A percentile compares a stretch with the other conserved stretches of the same genome.
Conservation (phyloP, 495 filamentous ascomycete genomes). For the Tuber calosporum region DNA sequence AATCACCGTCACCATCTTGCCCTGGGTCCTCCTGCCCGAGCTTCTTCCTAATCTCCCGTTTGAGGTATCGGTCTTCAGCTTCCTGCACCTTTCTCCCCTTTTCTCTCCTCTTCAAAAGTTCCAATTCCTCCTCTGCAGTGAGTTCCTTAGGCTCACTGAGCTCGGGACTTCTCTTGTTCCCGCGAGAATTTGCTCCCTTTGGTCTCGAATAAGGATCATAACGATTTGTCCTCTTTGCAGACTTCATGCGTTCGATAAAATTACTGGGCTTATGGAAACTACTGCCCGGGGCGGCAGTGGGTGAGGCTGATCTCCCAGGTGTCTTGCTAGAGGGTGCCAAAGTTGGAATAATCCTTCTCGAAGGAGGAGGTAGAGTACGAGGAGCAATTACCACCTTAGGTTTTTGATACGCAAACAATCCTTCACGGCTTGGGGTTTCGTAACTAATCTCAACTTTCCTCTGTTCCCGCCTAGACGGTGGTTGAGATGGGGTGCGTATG, state of each 20-base stretch:
- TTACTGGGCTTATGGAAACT: constrained; percentile 36
- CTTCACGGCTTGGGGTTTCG: constrained; percentile 25
- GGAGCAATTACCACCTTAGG: constrained; percentile 19
- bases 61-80: constrained; percentile 32
- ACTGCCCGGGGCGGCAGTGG: constrained; percentile 6
- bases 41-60: constrained; percentile 30
- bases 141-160: constrained; percentile 33
- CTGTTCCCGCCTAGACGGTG: constrained; percentile 9
- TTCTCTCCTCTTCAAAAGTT: constrained; percentile 32
- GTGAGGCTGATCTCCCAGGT: background rate
- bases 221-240: constrained; percentile 25
- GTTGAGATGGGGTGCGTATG: constrained; percentile 8
- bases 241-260: constrained; percentile 39
- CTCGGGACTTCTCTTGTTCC: constrained; percentile 11
- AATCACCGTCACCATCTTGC: constrained; percentile 23
- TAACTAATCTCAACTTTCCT: constrained; percentile 15
- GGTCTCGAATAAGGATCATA: constrained; percentile 34
- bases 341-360: constrained; percentile 30
- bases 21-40: constrained; percentile 20
- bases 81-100: constrained; percentile 38
- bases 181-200: background rate
- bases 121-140: constrained; percentile 33
- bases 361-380: constrained; percentile 15
- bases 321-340: constrained; percentile 25
- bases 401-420: constrained; percentile 29